Evolutionary conservation across 371 early-diverging fungal species (phyloP).

Genomic region (Mortierella sp.): DNA sequence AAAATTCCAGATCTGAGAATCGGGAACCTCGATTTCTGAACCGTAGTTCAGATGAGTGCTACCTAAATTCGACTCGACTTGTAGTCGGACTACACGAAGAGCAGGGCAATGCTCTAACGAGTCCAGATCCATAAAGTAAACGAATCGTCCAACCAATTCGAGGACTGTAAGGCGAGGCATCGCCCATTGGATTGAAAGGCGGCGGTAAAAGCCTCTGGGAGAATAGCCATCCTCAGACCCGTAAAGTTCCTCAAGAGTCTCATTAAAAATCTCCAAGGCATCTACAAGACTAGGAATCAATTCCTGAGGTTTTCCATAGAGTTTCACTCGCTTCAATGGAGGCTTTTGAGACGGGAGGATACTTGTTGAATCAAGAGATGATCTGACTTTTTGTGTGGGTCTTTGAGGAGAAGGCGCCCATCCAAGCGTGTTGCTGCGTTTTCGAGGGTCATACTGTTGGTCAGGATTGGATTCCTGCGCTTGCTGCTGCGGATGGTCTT

Average conservation of each 20-base stretch:
- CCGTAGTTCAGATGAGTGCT: neutral
- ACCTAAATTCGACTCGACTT: conserved; percentile 16
- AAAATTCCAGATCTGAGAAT: neutral
- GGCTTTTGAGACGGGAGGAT: neutral
- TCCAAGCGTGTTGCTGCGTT: too few species aligned
- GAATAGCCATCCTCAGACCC: conserved; percentile 30
- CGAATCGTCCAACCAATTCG: conserved; percentile 29
- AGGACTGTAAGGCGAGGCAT: conserved; percentile 15
- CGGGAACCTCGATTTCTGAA: neutral
- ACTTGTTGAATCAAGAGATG: too few species aligned
- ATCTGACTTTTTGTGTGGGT: too few species aligned
- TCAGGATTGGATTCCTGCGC: neutral
- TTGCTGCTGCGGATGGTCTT: neutral
- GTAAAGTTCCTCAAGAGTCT: neutral
- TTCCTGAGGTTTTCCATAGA: neutral
- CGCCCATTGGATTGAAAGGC: conserved; percentile 25
- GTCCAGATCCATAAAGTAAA: conserved; percentile 21
- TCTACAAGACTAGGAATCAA: neutral
- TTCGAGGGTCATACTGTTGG: too few species aligned
- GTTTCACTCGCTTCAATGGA: neutral
- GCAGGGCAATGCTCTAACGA: conserved; percentile 19
- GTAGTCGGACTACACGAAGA: conserved; percentile 13
- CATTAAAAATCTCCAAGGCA: neutral
- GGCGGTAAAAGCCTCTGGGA: conserved; percentile 11
- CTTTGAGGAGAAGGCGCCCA: too few species aligned